Evolutionary conservation across 1,139 yeast species (phyloP), one percentile per base, ranked within the genome.

Genomic region (Candida tetrigidarum): DNA sequence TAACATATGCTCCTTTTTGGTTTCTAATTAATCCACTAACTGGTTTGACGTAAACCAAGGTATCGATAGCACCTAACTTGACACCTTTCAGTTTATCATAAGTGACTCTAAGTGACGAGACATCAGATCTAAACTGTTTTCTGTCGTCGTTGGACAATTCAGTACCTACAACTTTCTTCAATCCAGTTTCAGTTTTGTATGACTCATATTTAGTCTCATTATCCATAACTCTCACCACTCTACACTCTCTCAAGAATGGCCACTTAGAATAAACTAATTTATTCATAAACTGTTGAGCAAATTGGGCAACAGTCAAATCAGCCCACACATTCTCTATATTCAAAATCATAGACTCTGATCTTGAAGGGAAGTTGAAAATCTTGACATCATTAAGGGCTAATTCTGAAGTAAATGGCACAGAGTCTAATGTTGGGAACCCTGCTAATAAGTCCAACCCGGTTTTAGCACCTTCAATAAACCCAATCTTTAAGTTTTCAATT

Each of bases 221-320:
- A 63, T 87, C 93, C 39, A 76, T 66, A 6, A 93, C 80, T 33
- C 80, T 77, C 12, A 83, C 73, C 35, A 93, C 82, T 57, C 80
- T 82, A 18, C 92, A 87, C 64, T 93, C 98, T 52, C 84, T 78
- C 54, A 93, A 71, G 60, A 83, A 90, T 22, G 99, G 99, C 95
- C 96, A 93, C 54, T 84, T 83, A 14, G 88, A 80, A 60, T 84
- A 91, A 7, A 87, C 86, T 43, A 81, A 66, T 48, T 80, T 76
- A 44, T 81, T 83, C 44, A 85, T 58, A 48, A 76, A 78, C 53
- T 81, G 46, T 47, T 80, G 77, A 20, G 91, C 84, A 54, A 89
- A 76, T 46, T 76, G 86, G 37, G 76, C 76, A 42, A 76, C 78
- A 0, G 81, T 59, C 40, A 72, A 56, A 27, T 74, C 79, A 23